Evolutionary conservation across 805 yeast species (phyloP).

Genomic region (Huiozyma sinensis): DNA sequence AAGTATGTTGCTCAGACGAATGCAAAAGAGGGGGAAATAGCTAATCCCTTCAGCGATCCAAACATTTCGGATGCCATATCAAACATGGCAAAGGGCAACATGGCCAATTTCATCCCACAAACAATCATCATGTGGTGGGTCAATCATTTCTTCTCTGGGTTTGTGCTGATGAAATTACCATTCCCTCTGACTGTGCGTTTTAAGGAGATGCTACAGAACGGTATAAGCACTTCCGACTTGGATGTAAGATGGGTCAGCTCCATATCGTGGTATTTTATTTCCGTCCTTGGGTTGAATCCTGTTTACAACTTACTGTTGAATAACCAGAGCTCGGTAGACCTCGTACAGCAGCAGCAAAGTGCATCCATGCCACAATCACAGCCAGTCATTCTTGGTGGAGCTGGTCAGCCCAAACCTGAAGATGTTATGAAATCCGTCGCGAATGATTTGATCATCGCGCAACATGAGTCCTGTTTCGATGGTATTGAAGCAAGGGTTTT

Average conservation of each 20-base stretch:
- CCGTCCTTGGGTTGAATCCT: slow-evolving; percentile 72
- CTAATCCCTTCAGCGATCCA: slow-evolving; percentile 63
- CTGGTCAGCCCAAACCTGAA: slow-evolving; percentile 52
- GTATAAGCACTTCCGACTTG: slow-evolving; percentile 72
- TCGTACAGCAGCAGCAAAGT: slow-evolving; percentile 20
- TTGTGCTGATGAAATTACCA: slow-evolving; percentile 78
- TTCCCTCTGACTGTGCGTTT: slow-evolving; percentile 84
- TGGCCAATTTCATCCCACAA: slow-evolving; percentile 82
- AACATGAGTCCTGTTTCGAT: slow-evolving; percentile 43
- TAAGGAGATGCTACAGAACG: slow-evolving; percentile 85
- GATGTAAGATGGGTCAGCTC: slow-evolving; percentile 90
- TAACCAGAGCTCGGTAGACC: slow-evolving; percentile 7
- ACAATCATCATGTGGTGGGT: slow-evolving; percentile 95
- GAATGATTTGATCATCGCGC: slow-evolving; percentile 58
- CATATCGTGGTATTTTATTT: slow-evolving; percentile 91
- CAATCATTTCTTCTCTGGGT: slow-evolving; percentile 84
- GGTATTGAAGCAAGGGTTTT: slow-evolving; percentile 53
- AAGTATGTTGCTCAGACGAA: slow-evolving; percentile 41
- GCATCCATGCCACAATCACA: slow-evolving; percentile 1
- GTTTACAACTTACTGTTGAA: slow-evolving; percentile 45
- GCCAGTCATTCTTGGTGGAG: slow-evolving; percentile 25
- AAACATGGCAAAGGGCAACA: slow-evolving; percentile 68
- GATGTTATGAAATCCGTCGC: slow-evolving; percentile 60
- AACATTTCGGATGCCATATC: slow-evolving; percentile 60
- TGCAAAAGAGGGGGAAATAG: slow-evolving; percentile 26